phyloP scores from a whole-genome alignment of 441 rosid species.

The Sinapis alba region DNA sequence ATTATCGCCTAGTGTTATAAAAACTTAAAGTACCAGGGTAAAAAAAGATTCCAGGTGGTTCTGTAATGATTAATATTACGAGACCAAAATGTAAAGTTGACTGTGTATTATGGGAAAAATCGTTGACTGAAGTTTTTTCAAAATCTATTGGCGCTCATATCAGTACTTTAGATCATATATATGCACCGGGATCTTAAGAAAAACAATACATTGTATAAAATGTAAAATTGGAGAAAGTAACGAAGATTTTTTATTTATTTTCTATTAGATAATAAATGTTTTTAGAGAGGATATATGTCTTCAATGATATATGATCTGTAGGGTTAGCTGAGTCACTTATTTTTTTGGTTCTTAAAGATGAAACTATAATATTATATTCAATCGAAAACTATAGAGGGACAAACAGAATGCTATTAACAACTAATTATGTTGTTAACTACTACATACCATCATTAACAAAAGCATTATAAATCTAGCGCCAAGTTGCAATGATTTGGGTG shows the following conservation, averaged over 20 bases:
- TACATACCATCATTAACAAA: not conserved
- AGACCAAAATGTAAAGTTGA: not conserved
- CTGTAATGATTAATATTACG: not conserved
- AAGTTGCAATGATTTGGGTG: conserved; percentile 26
- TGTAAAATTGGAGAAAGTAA: not conserved
- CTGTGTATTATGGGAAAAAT: not conserved
- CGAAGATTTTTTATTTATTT: too few species aligned
- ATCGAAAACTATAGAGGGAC: not conserved
- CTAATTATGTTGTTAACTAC: not conserved
- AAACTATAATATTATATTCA: not conserved
- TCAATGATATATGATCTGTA: not conserved
- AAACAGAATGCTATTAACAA: not conserved
- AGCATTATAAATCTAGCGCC: conserved; percentile 9
- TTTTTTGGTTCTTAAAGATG: not conserved
- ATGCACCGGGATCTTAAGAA: not conserved
- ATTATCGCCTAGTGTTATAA: conserved; percentile 12
- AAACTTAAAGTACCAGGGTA: not conserved
- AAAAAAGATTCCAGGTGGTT: not conserved
- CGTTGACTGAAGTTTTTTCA: not conserved
- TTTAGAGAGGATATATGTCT: not conserved
- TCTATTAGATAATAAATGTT: too few species aligned
- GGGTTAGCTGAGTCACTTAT: not conserved
- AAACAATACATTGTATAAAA: not conserved
- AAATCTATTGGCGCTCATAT: not conserved
- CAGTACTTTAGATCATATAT: not conserved